Evolutionary conservation across 805 yeast genomes (phyloP), one percentile per base, ranked within the genome.

Genomic region (Kluyveromyces starmeri): DNA sequence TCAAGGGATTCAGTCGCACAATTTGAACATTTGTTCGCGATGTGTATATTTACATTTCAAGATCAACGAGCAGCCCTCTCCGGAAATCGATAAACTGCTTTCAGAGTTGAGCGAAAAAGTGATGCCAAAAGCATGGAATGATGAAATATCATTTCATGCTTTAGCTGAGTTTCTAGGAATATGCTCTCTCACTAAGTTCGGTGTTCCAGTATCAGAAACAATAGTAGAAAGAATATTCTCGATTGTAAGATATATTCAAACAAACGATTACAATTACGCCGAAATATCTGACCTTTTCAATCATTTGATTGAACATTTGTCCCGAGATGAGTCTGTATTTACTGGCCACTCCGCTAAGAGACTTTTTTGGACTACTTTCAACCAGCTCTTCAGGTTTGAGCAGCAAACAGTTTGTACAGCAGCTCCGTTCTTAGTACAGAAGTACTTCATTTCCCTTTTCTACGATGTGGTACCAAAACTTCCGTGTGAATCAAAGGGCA

Each of bases 91-190:
- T 5, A 35, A 36, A 47, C 0, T 60, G 55, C 30, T 58, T 73
- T 51, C 16, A 62, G 1, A 46, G 58, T 28, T 64, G 61, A 37
- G 58, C 71, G 34, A 57, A 47, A 30, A 55, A 65, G 65, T 6
- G 70, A 69, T 36, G 18, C 47, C 14, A 51, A 57, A 17, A 50
- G 68, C 9, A 59, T 73, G 2, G 40, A 50, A 8, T 51, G 65
- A 7, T 51, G 73, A 3, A 50, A 70, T 34, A 43, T 45, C 27
- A 29, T 52, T 9, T 13, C 26, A 4, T 14, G 21, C 5, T 47
- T 51, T 27, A n/a, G 10, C 16, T 4, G 16, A 1, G 42, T 30
- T 8, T n/a, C 21, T 2, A 5, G 27, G 8, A 41, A 46, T 12
- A 42, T 45, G 5, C 8, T 45, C 7, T 34, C 18, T 3, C 27